Evolutionary conservation across 176 grass and related monocot species (phyloP).

Genomic region (Aegilops speltoides): DNA sequence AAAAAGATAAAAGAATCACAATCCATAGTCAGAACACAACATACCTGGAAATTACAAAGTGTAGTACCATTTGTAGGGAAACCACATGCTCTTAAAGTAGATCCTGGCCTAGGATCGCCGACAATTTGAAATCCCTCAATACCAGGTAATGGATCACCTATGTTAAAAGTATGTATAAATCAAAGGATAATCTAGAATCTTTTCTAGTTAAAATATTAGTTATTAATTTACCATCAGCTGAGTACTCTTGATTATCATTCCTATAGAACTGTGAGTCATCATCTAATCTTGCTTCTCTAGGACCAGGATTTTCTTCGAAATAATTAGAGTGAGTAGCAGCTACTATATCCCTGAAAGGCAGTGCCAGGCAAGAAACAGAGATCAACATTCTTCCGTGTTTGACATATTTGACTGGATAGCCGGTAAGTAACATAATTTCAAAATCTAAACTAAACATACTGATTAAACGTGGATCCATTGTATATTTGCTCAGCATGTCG

Average conservation of each 20-base stretch:
- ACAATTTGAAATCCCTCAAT: constrained; percentile 92
- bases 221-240: constrained; percentile 66
- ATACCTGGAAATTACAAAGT: constrained; percentile 96
- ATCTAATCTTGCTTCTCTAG: constrained; percentile 37
- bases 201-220: not conserved
- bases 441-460: constrained; percentile 33
- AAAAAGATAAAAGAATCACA: constrained; percentile 21
- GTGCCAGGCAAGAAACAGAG: not conserved
- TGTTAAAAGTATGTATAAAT: constrained; percentile 30
- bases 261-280: constrained; percentile 35
- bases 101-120: constrained; percentile 68
- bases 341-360: constrained; percentile 58
- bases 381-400: constrained; percentile 23
- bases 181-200: constrained; percentile 37
- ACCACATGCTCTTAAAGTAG: constrained; percentile 65
- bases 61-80: constrained; percentile 89
- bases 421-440: not conserved
- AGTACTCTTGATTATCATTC: constrained; percentile 48
- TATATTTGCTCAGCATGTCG: constrained; percentile 31
- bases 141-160: constrained; percentile 68
- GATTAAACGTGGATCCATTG: constrained; percentile 28
- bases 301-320: constrained; percentile 54
- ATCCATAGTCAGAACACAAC: constrained; percentile 5
- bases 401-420: not conserved
- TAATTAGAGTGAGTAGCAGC: constrained; percentile 44